Evolutionary conservation across 495 filamentous ascomycete genomes (phyloP).

Genomic region (Neurospora hispaniola): DNA sequence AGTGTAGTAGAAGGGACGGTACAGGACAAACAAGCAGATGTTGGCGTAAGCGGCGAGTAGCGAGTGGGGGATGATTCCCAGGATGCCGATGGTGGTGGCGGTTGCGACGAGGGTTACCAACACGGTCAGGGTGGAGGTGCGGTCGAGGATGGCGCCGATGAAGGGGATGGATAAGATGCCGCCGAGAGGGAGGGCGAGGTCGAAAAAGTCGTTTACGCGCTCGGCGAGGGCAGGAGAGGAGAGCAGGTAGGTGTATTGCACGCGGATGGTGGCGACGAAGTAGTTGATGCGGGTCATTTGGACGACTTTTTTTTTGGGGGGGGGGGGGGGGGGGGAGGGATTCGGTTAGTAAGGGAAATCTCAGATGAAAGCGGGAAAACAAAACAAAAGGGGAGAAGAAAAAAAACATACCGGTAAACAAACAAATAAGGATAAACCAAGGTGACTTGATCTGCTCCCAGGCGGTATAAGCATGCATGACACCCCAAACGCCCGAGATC

Average conservation of each 20-base stretch:
- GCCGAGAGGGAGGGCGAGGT: slow-evolving; percentile 77
- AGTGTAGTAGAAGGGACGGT: slow-evolving; percentile 68
- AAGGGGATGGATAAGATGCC: slow-evolving; percentile 80
- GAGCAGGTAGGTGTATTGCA: slow-evolving; percentile 79
- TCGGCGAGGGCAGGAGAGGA: slow-evolving; percentile 43
- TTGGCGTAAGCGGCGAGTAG: slow-evolving; percentile 64
- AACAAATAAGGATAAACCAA: slow-evolving; percentile 80
- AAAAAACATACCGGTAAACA: slow-evolving; percentile 51
- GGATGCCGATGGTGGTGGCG: slow-evolving; percentile 66
- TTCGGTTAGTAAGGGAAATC: not conserved
- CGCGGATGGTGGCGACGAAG: slow-evolving; percentile 84
- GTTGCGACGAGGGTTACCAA: slow-evolving; percentile 60
- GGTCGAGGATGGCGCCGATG: slow-evolving; percentile 75
- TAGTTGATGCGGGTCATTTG: slow-evolving; percentile 97
- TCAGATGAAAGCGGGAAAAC: too few relatives aligned
- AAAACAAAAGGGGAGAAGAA: not conserved
- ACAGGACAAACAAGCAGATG: slow-evolving; percentile 67
- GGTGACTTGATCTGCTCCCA: slow-evolving; percentile 64
- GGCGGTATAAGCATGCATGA: slow-evolving; percentile 67
- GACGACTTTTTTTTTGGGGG: too few relatives aligned
- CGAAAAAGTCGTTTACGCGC: slow-evolving; percentile 72
- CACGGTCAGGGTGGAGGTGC: slow-evolving; percentile 59
- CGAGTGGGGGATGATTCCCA: slow-evolving; percentile 61
- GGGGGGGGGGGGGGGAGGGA: too few relatives aligned
- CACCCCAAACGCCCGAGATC: slow-evolving; percentile 74